Evolutionary conservation across 768 basidiomycete species (phyloP), one percentile per base, ranked within the genome.

Genomic region (Strobilomyces dryophilus): DNA sequence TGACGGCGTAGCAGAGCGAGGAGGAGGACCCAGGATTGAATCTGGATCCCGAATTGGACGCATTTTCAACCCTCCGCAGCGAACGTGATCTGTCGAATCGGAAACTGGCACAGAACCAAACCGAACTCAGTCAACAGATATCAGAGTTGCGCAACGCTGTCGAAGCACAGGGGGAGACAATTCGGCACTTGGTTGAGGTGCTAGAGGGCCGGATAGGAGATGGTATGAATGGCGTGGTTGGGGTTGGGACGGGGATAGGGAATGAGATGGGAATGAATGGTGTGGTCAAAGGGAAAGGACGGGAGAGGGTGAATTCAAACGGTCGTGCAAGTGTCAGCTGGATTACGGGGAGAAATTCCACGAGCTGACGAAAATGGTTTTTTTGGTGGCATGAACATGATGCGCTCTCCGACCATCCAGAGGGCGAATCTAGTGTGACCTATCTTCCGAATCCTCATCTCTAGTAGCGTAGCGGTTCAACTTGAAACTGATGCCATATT

Each of bases 81-180:
- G 63, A 56, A 9, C 70, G 54, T 3, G 82, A 85, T 54, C 71
- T 85, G 12, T 72, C 76, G 0, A 85, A 84, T 52, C 67, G 76
- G 32, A 86, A 85, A 59, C 72, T 85, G 1, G 83, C 81, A 5
- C 77, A 82, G 61, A 85, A 85, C 55, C 84, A 86, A 63, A 78
- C 77, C 9, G 85, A 84, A 66, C 70, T 90, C 39, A 81, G 80
- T 55, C 70, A 69, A 40, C 86, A 89, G 69, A 85, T 90, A 42
- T 67, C 73, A 9, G 82, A 84, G 51, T 70, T 89, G 39, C 72
- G 76, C 11, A 65, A 58, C 6, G 73, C 76, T 7, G 75, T 88
- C n/a, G 83, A 86, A 64, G 64, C 63, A 51, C 87, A 89, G 58
- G 80, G 80, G 4, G 71, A 71, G 60, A 61, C 86, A 65, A 68